Percentiles rank a stretch among this genome's conserved stretches.
phyloP scores from a whole-genome alignment of 2,329 filamentous ascomycete species.

The Orbilia quercus region DNA sequence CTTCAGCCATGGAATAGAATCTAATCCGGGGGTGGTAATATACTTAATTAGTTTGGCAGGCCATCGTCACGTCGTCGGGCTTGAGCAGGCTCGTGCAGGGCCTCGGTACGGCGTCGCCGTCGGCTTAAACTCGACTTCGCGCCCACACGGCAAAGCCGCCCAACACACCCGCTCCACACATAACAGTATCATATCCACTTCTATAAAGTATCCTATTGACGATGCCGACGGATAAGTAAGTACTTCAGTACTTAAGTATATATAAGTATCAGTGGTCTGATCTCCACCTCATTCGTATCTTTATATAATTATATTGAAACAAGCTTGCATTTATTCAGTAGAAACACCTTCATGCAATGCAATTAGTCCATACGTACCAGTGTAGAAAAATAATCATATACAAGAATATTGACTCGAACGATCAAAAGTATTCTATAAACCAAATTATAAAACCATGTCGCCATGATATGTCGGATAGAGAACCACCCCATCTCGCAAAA shows the following conservation, averaged over 20 bases:
- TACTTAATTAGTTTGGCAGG: slow-evolving; percentile 2
- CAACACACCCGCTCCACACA: no score
- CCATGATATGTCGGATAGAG: slow-evolving; percentile 12
- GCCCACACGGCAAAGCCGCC: slow-evolving; percentile 10
- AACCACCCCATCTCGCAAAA: no score
- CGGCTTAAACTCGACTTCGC: slow-evolving; percentile 46
- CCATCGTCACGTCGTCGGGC: slow-evolving; percentile 51
- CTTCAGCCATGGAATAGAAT: slow-evolving; percentile 27
- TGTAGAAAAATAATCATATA: slow-evolving; percentile 5
- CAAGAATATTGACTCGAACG: slow-evolving; percentile 3
- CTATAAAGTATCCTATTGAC: no score
- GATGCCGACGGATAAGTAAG: no score
- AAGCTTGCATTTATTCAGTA: no score
- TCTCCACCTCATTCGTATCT: no score
- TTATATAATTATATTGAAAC: no score
- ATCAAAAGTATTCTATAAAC: slow-evolving; percentile 2
- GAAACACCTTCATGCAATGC: no score
- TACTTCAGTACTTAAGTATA: no score
- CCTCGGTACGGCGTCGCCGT: slow-evolving; percentile 57
- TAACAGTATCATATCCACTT: no score
- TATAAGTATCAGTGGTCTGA: no score
- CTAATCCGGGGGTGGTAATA: slow-evolving; percentile 31
- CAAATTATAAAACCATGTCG: slow-evolving; percentile 17
- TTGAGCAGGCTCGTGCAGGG: slow-evolving; percentile 1
- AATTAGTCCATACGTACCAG: background rate